Evolutionary conservation across 768 basidiomycete species (phyloP), one percentile per base, ranked within the genome.

Genomic region (Mycena rosella): DNA sequence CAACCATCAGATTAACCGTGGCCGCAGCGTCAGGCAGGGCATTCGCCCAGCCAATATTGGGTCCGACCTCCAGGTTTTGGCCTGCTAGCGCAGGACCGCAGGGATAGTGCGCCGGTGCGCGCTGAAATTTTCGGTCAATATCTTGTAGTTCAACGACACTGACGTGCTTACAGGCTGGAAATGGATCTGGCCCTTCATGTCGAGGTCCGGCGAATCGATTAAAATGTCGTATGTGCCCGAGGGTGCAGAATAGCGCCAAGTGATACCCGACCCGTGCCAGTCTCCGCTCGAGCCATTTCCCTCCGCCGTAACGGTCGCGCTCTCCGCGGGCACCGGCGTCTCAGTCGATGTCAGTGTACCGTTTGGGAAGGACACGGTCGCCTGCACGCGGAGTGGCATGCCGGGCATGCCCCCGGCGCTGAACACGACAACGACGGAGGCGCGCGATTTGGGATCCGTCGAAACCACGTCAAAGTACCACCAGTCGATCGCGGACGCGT

Each of bases 391-490:
- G 40, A 44, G 42, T 10, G 40, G 5, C 40, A 45, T 44, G 60
- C 53, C 48, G 14, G 49, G 18, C 26, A 13, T 5, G 27, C 26
- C 56, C 3, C n/a, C 22, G 51, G 44, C 1, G 4, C 9, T 0
- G 63, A 72, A 74, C 8, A 63, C 47, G 45, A 67, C 66, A 13
- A 70, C 68, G 54, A 68, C 60, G 29, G 70, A 72, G 53, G 66
- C 60, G 22, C 2, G 54, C 14, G 60, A 60, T 11, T 34, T 44
- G 42, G 61, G 62, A 32, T 68, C 70, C 32, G 58, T 56, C 26
- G 73, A 72, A 20, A 72, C 71, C 7, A 68, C 73, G 34, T 74
- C 71, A 22, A 74, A 74, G 63, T 74, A 74, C 65, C 71, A 74
- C 71, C 68, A 74, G 24, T 74, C 68, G 53, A 65, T 66, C 5